Evolutionary conservation across 2,329 filamentous ascomycete genomes (phyloP).

Genomic region (Hymenoscyphus occultus): DNA sequence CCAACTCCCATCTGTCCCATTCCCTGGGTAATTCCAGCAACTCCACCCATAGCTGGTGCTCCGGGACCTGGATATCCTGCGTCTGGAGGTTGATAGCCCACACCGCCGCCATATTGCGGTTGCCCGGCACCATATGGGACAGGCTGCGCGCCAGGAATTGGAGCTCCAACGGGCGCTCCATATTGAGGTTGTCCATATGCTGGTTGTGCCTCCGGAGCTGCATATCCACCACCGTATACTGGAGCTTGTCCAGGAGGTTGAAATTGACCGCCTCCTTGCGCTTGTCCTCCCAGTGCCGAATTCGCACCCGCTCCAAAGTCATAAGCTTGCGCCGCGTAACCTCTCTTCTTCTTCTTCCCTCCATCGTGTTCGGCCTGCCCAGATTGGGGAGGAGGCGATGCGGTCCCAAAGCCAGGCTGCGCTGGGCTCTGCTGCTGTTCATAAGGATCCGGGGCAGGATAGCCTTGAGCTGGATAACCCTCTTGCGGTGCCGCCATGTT

Average conservation of each 20-base stretch:
- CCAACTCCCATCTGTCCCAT: slow-evolving; percentile 74
- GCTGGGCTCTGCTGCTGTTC: slow-evolving; percentile 41
- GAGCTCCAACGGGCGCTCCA: slow-evolving; percentile 36
- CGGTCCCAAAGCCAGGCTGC: slow-evolving; percentile 34
- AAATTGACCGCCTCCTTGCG: slow-evolving; percentile 52
- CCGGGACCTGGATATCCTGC: slow-evolving; percentile 60
- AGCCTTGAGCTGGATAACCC: slow-evolving; percentile 45
- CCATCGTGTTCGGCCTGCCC: slow-evolving; percentile 43
- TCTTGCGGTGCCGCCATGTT: slow-evolving; percentile 50
- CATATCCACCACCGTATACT: slow-evolving; percentile 37
- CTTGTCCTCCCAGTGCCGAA: slow-evolving; percentile 64
- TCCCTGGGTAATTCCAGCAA: slow-evolving; percentile 74
- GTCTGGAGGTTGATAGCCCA: slow-evolving; percentile 66
- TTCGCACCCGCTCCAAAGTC: slow-evolving; percentile 89
- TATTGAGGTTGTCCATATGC: slow-evolving; percentile 34
- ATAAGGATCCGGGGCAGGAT: slow-evolving; percentile 44
- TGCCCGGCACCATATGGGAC: slow-evolving; percentile 33
- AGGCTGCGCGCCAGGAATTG: slow-evolving; percentile 37
- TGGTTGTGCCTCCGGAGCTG: slow-evolving; percentile 30
- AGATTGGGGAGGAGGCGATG: slow-evolving; percentile 32
- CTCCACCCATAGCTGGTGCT: slow-evolving; percentile 39
- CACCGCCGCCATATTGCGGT: slow-evolving; percentile 41
- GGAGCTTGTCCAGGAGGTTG: slow-evolving; percentile 37
- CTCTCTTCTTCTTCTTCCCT: slow-evolving; percentile 82
- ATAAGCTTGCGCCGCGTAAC: slow-evolving; percentile 92